Evolutionary conservation across 2,329 filamentous ascomycete genomes (phyloP), one percentile per base, ranked within the genome.

Genomic region (Colletotrichum spaethianum): DNA sequence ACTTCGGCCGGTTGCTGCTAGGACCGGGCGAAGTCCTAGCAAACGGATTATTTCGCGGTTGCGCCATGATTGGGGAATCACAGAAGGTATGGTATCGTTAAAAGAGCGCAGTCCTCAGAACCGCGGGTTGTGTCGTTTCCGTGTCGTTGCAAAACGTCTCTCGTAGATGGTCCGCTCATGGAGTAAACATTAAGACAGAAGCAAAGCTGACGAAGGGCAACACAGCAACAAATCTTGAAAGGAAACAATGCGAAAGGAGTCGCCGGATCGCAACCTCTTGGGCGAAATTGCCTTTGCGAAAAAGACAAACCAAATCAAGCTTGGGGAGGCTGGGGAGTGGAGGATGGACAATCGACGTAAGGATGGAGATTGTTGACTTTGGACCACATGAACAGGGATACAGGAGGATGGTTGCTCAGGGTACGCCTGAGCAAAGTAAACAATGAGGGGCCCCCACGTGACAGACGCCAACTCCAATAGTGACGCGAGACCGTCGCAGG

Each of bases 31-130:
- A 93, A 28, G 92, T 90, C 79, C 94, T 90, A 72, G 88, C 87
- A 80, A 98, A 97, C 20, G 94, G 93, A 83, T 94, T 96, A 80
- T 91, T 93, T 78, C 94, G 92, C 86, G 92, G 93, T 80, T 92
- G 89, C 76, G 92, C 90, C 82, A 90, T 89, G 81, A 87, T 90
- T 87, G 85, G 31, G 52, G 11, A 38, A 20, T 40, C 87, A 67
- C 85, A 2, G 38, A 6, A 40, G 78, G 86, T 23, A 20, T 20
- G 48, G 86, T 87, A 90, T 90, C 75, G 62, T 74, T 73, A 62
- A 55, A 63, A 46, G 40, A 69, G 26, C 14, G 46, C 26, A 36
- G 65, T 53, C 53, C 53, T 72, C 59, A 61, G 55, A 67, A 38
- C 59, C 52, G 53, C 42, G 53, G 55, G 40, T 61, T 26, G 59